Percentiles rank a stretch among this genome's conserved stretches.
Evolutionary conservation across 306 rosid genomes (phyloP).

Genomic region (Spatholobus suberectus): DNA sequence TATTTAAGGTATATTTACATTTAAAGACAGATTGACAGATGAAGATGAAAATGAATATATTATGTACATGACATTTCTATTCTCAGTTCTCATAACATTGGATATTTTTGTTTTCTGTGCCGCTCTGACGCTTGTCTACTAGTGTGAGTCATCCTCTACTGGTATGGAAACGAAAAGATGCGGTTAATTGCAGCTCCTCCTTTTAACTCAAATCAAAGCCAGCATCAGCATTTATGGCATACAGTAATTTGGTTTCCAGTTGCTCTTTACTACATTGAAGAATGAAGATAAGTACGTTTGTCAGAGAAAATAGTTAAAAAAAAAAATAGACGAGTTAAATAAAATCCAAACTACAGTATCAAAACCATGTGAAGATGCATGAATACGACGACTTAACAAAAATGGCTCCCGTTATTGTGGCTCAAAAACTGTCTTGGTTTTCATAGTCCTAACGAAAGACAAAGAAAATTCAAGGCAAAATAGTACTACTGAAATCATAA

Average conservation of each 20-base stretch:
- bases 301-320: slow-evolving; percentile 11
- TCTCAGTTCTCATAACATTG: slow-evolving; percentile 23
- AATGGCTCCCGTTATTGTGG: background rate
- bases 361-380: background rate
- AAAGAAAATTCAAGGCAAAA: no score
- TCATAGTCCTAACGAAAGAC: background rate
- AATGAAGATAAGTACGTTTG: slow-evolving; percentile 7
- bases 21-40: slow-evolving; percentile 35
- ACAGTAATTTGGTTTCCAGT: slow-evolving; percentile 81
- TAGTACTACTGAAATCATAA: no score
- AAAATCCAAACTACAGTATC: background rate
- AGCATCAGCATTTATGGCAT: slow-evolving; percentile 92
- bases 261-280: slow-evolving; percentile 87
- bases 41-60: slow-evolving; percentile 33
- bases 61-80: slow-evolving; percentile 40
- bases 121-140: slow-evolving; percentile 27
- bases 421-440: slow-evolving; percentile 9
- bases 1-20: slow-evolving; percentile 50
- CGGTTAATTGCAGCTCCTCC: slow-evolving; percentile 28
- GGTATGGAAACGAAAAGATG: slow-evolving; percentile 11
- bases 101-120: slow-evolving; percentile 24
- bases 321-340: background rate
- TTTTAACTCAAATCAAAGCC: slow-evolving; percentile 94
- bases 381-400: background rate
- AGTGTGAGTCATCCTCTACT: background rate